Evolutionary conservation across 1,284 basidiomycete genomes (phyloP), one percentile per base, ranked within the genome.

Genomic region (Ganoderma meredithae): DNA sequence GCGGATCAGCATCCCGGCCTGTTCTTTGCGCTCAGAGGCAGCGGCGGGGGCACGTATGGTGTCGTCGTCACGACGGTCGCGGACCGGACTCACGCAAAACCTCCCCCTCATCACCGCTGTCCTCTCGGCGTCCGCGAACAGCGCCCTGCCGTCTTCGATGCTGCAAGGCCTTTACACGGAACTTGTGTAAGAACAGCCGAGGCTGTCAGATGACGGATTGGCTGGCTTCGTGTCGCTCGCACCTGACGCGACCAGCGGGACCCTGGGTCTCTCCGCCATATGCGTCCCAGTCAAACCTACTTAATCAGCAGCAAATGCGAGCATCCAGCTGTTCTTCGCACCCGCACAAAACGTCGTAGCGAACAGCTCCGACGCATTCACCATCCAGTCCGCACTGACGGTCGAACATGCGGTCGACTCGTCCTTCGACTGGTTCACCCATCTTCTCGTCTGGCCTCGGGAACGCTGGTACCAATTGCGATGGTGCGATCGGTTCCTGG

Each of bases 11-110:
- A 84, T 70, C 3, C 77, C 0, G 81, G 84, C 66, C 75, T 87
- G 6, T 88, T 86, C 76, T 87, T 84, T 81, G 85, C 85, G 0
- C 73, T 87, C 62, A 81, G 83, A 31, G 86, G 86, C 2, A 85
- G 86, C 1, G 85, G 86, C 1, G 84, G 83, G 4, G 77, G 82
- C 4, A 84, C 81, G 12, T 85, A 76, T 65, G 83, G 82, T 44
- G 77, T 85, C 58, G 77, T 85, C 13, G 79, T 85, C 13, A 79
- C 78, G 47, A 80, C 79, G 9, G 81, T 81, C n/a, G 83, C 82
- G 0, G 81, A 81, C 73, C 69, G 71, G 25, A 81, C 82, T 0
- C 81, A 83, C 59, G 78, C 31, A 31, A 79, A 58, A 69, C 15
- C 67, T 77, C 22, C 80, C 83, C 1, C 61, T 81, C 61, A 76